A percentile compares a stretch with the other conserved stretches of the same genome.
Evolutionary conservation across 2,329 filamentous ascomycete species (phyloP).

Genomic region (Graphiopsis chlorocephala): DNA sequence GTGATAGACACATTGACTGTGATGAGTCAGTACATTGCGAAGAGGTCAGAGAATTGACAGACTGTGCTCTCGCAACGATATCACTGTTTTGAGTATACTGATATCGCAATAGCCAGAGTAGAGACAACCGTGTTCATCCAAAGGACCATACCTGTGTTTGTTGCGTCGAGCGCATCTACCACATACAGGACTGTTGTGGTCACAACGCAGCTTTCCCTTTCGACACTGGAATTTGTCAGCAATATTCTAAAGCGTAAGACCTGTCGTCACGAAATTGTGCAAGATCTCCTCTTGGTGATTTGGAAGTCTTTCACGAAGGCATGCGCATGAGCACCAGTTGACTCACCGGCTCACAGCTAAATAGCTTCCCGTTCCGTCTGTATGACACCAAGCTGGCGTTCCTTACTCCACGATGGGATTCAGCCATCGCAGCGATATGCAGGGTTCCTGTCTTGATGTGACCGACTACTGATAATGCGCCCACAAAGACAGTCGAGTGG

Average conservation of each 20-base stretch:
- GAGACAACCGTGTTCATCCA: not conserved
- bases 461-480: not conserved
- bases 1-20: slow-evolving; percentile 35
- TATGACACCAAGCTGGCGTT: slow-evolving; percentile 19
- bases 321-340: not conserved
- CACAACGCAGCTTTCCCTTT: slow-evolving; percentile 36
- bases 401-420: not conserved
- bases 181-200: slow-evolving; percentile 33
- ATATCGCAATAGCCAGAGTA: not conserved
- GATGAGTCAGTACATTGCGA: not conserved
- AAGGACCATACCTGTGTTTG: slow-evolving; percentile 20
- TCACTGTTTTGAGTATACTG: not conserved
- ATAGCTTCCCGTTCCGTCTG: slow-evolving; percentile 35
- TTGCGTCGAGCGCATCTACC: slow-evolving; percentile 33
- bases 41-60: not conserved
- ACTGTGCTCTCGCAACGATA: not conserved
- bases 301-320: not conserved
- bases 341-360: slow-evolving; percentile 35
- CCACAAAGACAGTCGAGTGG: not conserved
- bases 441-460: not conserved
- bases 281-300: not conserved
- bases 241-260: not conserved
- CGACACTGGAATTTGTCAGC: slow-evolving; percentile 25
- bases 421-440: not conserved
- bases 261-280: not conserved